Evolutionary conservation across 352 stramenopile species (phyloP).

Genomic region (Phytophthora litchii): DNA sequence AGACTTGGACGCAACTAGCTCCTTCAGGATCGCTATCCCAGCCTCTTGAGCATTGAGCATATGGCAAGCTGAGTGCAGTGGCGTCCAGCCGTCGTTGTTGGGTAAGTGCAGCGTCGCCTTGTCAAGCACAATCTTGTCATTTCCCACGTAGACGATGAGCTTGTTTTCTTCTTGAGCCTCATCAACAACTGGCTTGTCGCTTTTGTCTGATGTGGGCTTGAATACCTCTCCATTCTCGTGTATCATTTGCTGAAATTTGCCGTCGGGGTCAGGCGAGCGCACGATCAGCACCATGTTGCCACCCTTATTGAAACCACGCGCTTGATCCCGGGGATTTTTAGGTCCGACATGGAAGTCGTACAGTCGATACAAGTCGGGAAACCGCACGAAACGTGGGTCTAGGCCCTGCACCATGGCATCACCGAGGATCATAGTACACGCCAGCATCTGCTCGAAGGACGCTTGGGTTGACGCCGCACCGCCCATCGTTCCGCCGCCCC

Average conservation of each 20-base stretch:
- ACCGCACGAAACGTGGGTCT: slow-evolving; percentile 78
- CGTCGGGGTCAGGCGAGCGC: slow-evolving; percentile 49
- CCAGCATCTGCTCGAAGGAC: slow-evolving; percentile 85
- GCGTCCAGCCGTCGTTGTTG: slow-evolving; percentile 85
- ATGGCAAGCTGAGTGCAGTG: slow-evolving; percentile 77
- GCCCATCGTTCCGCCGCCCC: slow-evolving; percentile 51
- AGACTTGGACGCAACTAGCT: slow-evolving; percentile 57
- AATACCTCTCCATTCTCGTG: slow-evolving; percentile 30
- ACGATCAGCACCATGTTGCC: slow-evolving; percentile 75
- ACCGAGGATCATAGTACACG: slow-evolving; percentile 84
- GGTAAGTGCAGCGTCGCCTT: slow-evolving; percentile 63
- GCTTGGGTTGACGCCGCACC: slow-evolving; percentile 70
- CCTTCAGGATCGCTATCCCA: slow-evolving; percentile 74
- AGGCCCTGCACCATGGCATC: slow-evolving; percentile 84
- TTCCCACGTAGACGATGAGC: slow-evolving; percentile 68
- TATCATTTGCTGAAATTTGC: slow-evolving; percentile 57
- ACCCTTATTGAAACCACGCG: slow-evolving; percentile 53
- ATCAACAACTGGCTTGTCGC: slow-evolving; percentile 17
- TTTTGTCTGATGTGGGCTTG: slow-evolving; percentile 13
- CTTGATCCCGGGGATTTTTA: slow-evolving; percentile 46
- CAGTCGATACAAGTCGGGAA: slow-evolving; percentile 81
- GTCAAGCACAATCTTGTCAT: slow-evolving; percentile 79
- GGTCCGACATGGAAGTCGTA: slow-evolving; percentile 86
- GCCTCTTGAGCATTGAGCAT: slow-evolving; percentile 74
- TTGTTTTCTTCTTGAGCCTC: slow-evolving; percentile 41